A percentile compares a stretch with the other conserved stretches of the same genome.
Evolutionary conservation across 2,329 filamentous ascomycete species (phyloP).

Genomic region (Emydomyces testavorans): DNA sequence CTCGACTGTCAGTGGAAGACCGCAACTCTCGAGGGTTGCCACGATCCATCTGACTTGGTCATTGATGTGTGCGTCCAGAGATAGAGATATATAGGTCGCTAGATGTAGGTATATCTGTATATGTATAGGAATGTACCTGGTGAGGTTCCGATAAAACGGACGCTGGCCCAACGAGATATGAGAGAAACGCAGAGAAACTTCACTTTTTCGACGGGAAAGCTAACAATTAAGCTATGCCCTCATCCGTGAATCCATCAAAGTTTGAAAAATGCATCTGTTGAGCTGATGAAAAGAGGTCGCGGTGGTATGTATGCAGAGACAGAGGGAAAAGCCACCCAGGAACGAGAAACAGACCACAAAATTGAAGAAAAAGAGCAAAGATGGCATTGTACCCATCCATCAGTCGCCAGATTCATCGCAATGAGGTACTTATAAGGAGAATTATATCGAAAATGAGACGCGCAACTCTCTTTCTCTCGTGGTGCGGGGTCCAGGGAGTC

Average conservation of each 20-base stretch:
- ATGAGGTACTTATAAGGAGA: not conserved
- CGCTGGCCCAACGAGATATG: not conserved
- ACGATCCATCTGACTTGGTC: not conserved
- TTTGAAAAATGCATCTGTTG: not conserved
- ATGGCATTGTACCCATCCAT: not conserved
- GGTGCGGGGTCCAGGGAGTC: conserved; percentile 1
- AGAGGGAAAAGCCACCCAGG: too few relatives aligned
- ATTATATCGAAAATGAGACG: not conserved
- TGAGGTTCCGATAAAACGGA: conserved; percentile 2
- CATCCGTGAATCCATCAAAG: conserved; percentile 1
- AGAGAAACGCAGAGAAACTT: not conserved
- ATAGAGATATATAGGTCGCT: not conserved
- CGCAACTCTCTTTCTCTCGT: not conserved
- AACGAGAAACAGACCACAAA: too few relatives aligned
- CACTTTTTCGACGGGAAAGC: too few relatives aligned
- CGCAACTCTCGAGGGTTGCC: not conserved
- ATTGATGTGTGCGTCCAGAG: not conserved
- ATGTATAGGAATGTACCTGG: too few relatives aligned
- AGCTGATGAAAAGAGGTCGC: not conserved
- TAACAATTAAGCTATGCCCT: not conserved
- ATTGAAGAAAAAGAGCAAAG: not conserved
- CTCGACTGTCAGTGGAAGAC: not conserved
- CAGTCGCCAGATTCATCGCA: not conserved
- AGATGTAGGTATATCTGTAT: not conserved
- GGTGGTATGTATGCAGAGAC: too few relatives aligned